Percentiles rank a stretch among this genome's conserved stretches.
These are phyloP conservation scores for Calonectria honghensis DNA, from an alignment of 2,329 filamentous ascomycete species.

Conservation along the genomic window DNA sequence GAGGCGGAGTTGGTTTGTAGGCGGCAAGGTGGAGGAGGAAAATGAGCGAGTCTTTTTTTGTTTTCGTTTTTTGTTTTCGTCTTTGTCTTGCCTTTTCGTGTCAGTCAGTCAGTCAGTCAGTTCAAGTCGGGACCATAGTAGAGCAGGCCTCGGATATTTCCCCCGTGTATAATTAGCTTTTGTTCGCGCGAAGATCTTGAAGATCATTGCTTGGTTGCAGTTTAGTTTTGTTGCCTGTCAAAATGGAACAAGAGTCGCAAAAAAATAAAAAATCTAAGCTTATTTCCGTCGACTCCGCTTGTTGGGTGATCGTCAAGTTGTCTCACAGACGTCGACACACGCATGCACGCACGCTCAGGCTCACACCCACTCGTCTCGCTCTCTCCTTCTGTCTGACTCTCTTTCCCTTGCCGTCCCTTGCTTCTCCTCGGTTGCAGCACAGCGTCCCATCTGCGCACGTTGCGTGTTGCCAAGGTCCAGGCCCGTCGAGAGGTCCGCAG, in stretches of 20 bases:
- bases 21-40: neutral
- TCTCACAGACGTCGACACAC: neutral
- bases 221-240: conserved; percentile 19
- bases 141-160: conserved; percentile 18
- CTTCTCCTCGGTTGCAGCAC: neutral
- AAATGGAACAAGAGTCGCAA: neutral
- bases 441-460: neutral
- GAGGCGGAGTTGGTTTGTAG: neutral
- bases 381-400: too few species aligned
- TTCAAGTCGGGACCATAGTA: conserved; percentile 2
- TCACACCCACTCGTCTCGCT: too few species aligned
- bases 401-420: too few species aligned
- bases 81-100: too few species aligned
- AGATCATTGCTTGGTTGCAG: conserved; percentile 12
- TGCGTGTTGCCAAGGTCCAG: conserved; percentile 4
- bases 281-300: conserved; percentile 22
- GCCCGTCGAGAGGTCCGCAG: neutral
- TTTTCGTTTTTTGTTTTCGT: too few species aligned
- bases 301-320: neutral
- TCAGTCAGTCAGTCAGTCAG: neutral
- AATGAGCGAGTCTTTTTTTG: neutral
- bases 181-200: neutral
- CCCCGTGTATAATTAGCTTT: conserved; percentile 17
- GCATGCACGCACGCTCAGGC: neutral
- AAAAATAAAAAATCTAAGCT: neutral